These are phyloP conservation scores for Plasmopara viticola DNA, from an alignment of 352 stramenopile genomes.

Conservation along the genomic window DNA sequence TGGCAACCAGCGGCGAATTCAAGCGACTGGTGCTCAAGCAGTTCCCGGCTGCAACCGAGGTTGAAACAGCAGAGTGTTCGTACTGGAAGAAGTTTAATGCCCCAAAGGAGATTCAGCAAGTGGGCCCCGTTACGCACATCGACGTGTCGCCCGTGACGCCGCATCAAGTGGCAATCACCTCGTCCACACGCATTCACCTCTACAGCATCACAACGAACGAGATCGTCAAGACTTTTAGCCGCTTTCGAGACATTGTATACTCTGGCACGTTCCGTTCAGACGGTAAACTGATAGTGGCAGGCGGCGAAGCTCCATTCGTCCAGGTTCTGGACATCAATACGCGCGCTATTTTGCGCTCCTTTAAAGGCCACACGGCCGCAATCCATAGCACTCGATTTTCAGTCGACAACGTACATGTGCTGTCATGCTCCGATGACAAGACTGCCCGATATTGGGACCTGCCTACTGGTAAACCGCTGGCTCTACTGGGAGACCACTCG, in stretches of 20 bases:
- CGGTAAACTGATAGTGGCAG: constrained; percentile 82
- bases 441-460: constrained; percentile 86
- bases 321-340: constrained; percentile 84
- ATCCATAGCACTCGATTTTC: constrained; percentile 79
- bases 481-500: constrained; percentile 72
- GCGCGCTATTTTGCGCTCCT: constrained; percentile 75
- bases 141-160: constrained; percentile 73
- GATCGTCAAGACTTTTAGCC: constrained; percentile 85
- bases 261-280: constrained; percentile 82
- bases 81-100: constrained; percentile 88
- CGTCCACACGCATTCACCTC: constrained; percentile 80
- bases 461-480: constrained; percentile 70
- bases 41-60: constrained; percentile 71
- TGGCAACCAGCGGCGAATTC: constrained; percentile 75
- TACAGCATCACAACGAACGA: constrained; percentile 80
- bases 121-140: constrained; percentile 80
- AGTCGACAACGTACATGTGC: constrained; percentile 76
- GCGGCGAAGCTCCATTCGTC: constrained; percentile 65
- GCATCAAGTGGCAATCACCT: constrained; percentile 82
- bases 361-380: constrained; percentile 79
- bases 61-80: constrained; percentile 69
- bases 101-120: constrained; percentile 76
- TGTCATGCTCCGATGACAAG: constrained; percentile 89
- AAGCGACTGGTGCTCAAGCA: constrained; percentile 85
- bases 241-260: constrained; percentile 85